Base-by-base conservation (phyloP, 345 rosid species). In the Brassica juncea region DNA sequence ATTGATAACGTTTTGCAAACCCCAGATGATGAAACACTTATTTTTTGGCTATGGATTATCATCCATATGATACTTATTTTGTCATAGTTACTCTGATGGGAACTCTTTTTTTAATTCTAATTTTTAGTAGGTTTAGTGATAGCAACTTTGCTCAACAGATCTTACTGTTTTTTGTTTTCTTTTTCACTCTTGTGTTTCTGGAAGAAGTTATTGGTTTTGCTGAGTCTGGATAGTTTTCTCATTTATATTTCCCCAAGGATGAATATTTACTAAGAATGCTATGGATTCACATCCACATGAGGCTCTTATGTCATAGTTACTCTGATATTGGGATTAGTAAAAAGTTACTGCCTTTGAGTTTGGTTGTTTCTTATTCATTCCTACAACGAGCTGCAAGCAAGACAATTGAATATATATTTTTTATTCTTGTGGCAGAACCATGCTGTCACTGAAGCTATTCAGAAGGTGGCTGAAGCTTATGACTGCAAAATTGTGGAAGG, bases 401-500 rank as follows among this genome's bases (percentile, higher is more conserved):
- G 60, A 62, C 16, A 9, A 1, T 63, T 82, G 37, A 60, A 23
- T 42, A 9, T 34, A 2, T 3, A 1, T 70, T 62, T 63, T 28
- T n/a, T 52, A 8, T 32, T 28, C 69, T 42, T 77, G 6, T 87
- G 85, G 78, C 89, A 93, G 99, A 96, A 96, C 87, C 85, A 92
- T 78, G 97, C 88, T 71, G 99, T 96, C n/a, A 88, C 91, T 23
- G 98, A 93, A 66, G 99, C 99, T 8, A 89, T 96, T 37, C 97
- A 96, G 86, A 96, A 93, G 77, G 97, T 93, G 74, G 99, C 97
- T 68, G 88, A 87, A 70, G 97, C 99, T 68, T 90, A 90, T 84
- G 99, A 92, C 85, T 96, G 99, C 87, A 96, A 93, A 82, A 89
- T 93, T 78, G 97, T 92, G 47, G 99, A 93, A 82, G 99, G 99